Evolutionary conservation across 2,329 filamentous ascomycete species (phyloP).

Genomic region (Scopulariopsis brevicaulis): DNA sequence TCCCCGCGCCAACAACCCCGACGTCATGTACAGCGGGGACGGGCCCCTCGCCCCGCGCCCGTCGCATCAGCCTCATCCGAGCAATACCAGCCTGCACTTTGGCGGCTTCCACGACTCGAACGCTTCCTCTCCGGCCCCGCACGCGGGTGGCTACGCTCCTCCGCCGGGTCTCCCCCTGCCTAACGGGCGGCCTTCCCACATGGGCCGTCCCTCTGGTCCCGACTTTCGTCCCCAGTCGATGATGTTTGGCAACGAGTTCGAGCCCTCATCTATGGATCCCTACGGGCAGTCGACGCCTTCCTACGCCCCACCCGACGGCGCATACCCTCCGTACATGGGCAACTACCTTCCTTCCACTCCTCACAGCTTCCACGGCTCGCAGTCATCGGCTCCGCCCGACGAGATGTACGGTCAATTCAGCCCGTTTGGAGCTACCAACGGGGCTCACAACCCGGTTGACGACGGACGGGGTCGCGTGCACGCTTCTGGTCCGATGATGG

Average conservation of each 20-base stretch:
- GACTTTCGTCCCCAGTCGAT: slow-evolving; percentile 22
- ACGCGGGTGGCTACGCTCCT: slow-evolving; percentile 32
- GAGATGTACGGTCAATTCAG: slow-evolving; percentile 23
- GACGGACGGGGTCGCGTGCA: slow-evolving; percentile 13
- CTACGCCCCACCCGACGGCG: slow-evolving; percentile 21
- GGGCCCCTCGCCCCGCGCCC: background rate
- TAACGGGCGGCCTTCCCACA: slow-evolving; percentile 21
- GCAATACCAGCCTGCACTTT: slow-evolving; percentile 45
- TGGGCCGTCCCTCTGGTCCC: slow-evolving; percentile 14
- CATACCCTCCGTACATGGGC: slow-evolving; percentile 18
- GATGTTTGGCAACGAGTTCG: slow-evolving; percentile 22
- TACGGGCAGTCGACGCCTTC: slow-evolving; percentile 23
- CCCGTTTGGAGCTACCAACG: slow-evolving; percentile 26
- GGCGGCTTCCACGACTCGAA: slow-evolving; percentile 42
- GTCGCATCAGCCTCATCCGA: slow-evolving; percentile 25
- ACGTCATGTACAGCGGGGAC: background rate
- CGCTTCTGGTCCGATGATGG: slow-evolving; percentile 3
- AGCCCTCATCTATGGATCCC: slow-evolving; percentile 18
- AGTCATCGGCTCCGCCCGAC: slow-evolving; percentile 38
- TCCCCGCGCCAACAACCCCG: background rate
- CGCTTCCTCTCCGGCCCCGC: slow-evolving; percentile 44
- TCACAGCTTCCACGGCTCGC: slow-evolving; percentile 51
- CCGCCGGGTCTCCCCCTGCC: slow-evolving; percentile 34
- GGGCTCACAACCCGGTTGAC: slow-evolving; percentile 16
- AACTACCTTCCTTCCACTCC: slow-evolving; percentile 43